Evolutionary conservation across 306 rosid genomes (phyloP).

Genomic region (Alnus glutinosa): DNA sequence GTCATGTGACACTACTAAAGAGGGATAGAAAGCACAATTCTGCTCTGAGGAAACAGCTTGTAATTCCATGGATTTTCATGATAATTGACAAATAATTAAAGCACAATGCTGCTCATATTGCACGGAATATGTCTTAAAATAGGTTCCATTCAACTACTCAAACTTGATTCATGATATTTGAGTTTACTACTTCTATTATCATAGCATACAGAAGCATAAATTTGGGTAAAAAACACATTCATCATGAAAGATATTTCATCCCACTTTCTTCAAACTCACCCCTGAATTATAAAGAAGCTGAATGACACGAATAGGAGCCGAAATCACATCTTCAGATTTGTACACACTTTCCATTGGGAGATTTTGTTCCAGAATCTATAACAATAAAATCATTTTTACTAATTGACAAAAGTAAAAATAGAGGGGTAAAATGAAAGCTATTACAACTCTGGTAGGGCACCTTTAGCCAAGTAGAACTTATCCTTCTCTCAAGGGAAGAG

Average conservation of each 20-base stretch:
- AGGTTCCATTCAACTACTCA: neutral
- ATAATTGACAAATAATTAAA: no score
- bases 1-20: neutral
- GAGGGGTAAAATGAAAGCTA: neutral
- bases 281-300: slow-evolving; percentile 88
- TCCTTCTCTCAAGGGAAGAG: neutral
- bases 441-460: slow-evolving; percentile 9
- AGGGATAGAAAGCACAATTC: neutral
- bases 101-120: neutral
- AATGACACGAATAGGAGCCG: slow-evolving; percentile 92
- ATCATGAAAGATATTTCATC: slow-evolving; percentile 12
- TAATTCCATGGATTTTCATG: neutral
- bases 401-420: slow-evolving; percentile 2
- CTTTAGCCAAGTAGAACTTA: neutral
- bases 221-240: neutral
- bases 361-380: slow-evolving; percentile 84
- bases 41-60: neutral
- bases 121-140: neutral
- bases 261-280: slow-evolving; percentile 54
- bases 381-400: slow-evolving; percentile 24
- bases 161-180: neutral
- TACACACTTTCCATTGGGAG: slow-evolving; percentile 83
- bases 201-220: neutral
- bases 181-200: neutral
- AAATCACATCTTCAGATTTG: slow-evolving; percentile 80